phyloP scores from a whole-genome alignment of 805 yeast species.

The Metschnikowia amazonensis region DNA sequence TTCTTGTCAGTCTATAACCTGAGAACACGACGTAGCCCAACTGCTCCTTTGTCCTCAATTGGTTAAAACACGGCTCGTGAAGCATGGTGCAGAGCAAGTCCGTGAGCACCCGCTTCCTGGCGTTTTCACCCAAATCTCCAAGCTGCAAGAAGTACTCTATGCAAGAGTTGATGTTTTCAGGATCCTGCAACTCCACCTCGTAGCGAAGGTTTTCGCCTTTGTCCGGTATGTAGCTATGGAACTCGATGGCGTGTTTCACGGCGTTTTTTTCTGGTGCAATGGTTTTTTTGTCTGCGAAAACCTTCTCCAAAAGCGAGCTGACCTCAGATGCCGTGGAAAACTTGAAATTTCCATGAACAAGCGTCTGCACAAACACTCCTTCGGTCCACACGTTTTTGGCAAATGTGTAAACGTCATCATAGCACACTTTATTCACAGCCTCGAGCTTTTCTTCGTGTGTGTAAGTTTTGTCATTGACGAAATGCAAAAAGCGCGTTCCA shows the following conservation, averaged over 20 bases:
- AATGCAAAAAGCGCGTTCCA: constrained; percentile 54
- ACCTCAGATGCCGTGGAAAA: constrained; percentile 53
- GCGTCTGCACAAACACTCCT: constrained; percentile 65
- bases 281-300: constrained; percentile 23
- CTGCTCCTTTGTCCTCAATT: constrained; percentile 89
- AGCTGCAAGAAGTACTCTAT: constrained; percentile 74
- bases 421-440: constrained; percentile 40
- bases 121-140: constrained; percentile 32
- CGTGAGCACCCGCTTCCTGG: constrained; percentile 43
- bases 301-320: constrained; percentile 38
- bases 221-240: constrained; percentile 42
- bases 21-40: constrained; percentile 92
- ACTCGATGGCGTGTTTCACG: constrained; percentile 16
- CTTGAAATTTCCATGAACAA: constrained; percentile 69
- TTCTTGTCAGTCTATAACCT: constrained; percentile 63
- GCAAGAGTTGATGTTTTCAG: constrained; percentile 75
- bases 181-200: constrained; percentile 54
- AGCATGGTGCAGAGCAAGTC: constrained; percentile 69
- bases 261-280: constrained; percentile 18
- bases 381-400: constrained; percentile 47
- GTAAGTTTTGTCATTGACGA: constrained; percentile 75
- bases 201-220: constrained; percentile 40
- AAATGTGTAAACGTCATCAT: constrained; percentile 50
- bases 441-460: constrained; percentile 55
- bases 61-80: constrained; percentile 85